Evolutionary conservation across 179 eudicot species (phyloP).

Genomic region (Actinidia polygama): DNA sequence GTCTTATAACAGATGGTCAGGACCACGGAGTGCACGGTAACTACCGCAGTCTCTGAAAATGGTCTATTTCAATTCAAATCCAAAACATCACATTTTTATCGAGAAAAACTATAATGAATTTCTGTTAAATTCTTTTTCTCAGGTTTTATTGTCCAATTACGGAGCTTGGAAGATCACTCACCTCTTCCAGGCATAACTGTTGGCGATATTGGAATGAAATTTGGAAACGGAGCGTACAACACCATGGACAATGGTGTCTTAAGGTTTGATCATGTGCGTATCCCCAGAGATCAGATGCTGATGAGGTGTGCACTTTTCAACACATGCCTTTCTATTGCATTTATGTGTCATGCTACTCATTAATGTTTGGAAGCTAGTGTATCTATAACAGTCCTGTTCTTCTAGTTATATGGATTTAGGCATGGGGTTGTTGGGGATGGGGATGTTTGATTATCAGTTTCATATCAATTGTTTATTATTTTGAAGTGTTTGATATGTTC

Average conservation of each 20-base stretch:
- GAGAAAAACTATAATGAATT: not conserved
- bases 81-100: not conserved
- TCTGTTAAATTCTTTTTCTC: not conserved
- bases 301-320: constrained; percentile 62
- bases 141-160: constrained; percentile 96
- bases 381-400: not conserved
- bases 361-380: not conserved
- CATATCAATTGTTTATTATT: not conserved
- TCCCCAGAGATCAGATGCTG: constrained; percentile 96
- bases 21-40: constrained; percentile 93
- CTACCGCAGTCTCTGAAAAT: not conserved
- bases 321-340: not conserved
- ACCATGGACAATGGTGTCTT: constrained; percentile 97
- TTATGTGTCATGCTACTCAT: not conserved
- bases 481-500: not conserved
- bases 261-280: constrained; percentile 86
- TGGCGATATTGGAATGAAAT: constrained; percentile 98
- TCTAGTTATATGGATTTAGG: not conserved
- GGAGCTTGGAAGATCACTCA: constrained; percentile 94
- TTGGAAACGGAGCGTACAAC: constrained; percentile 98
- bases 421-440: not conserved
- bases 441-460: not conserved
- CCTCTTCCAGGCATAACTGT: constrained; percentile 91
- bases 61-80: not conserved
- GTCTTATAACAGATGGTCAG: constrained; percentile 69